phyloP scores from a whole-genome alignment of 805 yeast genomes.

The Saccharomycopsis vini region DNA sequence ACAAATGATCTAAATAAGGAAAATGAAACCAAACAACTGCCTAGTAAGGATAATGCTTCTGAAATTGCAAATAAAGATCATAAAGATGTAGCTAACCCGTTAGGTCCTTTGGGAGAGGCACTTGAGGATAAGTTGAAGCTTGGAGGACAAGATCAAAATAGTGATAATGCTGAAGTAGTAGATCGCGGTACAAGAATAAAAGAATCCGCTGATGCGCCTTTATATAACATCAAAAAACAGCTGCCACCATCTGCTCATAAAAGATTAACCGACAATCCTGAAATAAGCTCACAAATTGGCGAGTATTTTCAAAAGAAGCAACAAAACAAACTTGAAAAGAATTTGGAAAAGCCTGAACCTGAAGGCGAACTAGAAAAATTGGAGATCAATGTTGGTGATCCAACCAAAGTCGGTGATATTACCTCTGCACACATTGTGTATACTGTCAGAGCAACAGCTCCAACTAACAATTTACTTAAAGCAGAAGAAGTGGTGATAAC shows the following conservation, averaged over 20 bases:
- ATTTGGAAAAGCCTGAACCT: conserved; percentile 19
- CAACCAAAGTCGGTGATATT: conserved; percentile 83
- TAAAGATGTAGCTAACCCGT: conserved; percentile 12
- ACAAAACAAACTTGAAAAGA: conserved; percentile 9
- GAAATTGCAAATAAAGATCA: conserved; percentile 8
- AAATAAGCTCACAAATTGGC: conserved; percentile 15
- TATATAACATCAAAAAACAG: conserved; percentile 36
- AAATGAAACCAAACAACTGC: not conserved
- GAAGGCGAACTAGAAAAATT: conserved; percentile 28
- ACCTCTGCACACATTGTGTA: conserved; percentile 86
- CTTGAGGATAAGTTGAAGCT: conserved; percentile 26
- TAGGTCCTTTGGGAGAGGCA: conserved; percentile 24
- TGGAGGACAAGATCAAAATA: conserved; percentile 25
- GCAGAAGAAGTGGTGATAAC: conserved; percentile 50
- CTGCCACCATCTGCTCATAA: conserved; percentile 20
- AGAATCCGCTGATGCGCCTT: conserved; percentile 44
- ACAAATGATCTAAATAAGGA: conserved; percentile 12
- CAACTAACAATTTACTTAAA: conserved; percentile 23
- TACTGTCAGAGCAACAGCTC: conserved; percentile 49
- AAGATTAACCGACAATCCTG: conserved; percentile 14
- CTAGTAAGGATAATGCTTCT: not conserved
- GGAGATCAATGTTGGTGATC: conserved; percentile 77
- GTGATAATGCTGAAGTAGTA: conserved; percentile 21
- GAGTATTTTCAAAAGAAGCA: conserved; percentile 12
- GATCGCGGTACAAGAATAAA: conserved; percentile 29